Percentiles rank a stretch among this genome's conserved stretches.
Evolutionary conservation across 495 filamentous ascomycete species (phyloP).

Genomic region (Penicillium steckii): DNA sequence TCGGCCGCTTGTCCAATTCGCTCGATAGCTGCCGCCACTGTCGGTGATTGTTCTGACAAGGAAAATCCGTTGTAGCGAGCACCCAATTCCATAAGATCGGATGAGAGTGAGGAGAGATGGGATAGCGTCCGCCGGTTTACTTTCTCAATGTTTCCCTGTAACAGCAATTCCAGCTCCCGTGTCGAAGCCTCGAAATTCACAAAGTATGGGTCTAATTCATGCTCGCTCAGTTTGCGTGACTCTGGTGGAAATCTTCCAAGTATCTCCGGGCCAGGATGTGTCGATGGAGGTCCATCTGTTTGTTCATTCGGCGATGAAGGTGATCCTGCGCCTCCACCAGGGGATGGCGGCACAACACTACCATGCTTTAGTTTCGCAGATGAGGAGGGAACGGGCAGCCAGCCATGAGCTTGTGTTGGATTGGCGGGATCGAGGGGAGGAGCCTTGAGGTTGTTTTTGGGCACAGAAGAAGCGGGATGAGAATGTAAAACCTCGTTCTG

Average conservation of each 20-base stretch:
- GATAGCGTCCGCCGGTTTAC: conserved; percentile 87
- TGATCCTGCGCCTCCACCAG: conserved; percentile 39
- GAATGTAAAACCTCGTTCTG: conserved; percentile 91
- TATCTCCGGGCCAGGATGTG: conserved; percentile 60
- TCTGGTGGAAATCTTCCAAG: conserved; percentile 83
- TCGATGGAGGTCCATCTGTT: conserved; percentile 40
- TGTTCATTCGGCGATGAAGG: conserved; percentile 55
- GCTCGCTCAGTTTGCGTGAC: conserved; percentile 71
- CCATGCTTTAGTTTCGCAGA: conserved; percentile 79
- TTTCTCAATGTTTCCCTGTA: conserved; percentile 92
- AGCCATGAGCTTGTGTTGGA: conserved; percentile 83
- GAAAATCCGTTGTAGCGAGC: conserved; percentile 97
- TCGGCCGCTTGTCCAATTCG: conserved; percentile 92
- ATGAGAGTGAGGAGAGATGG: conserved; percentile 76
- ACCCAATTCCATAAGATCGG: conserved; percentile 88
- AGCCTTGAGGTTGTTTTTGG: conserved; percentile 89
- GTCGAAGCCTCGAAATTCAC: conserved; percentile 85
- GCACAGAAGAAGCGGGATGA: conserved; percentile 84
- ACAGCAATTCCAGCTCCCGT: conserved; percentile 78
- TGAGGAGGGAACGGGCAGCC: conserved; percentile 77
- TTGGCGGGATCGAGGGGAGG: conserved; percentile 91
- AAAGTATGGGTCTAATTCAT: conserved; percentile 94
- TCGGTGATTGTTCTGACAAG: conserved; percentile 81
- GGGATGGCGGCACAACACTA: conserved; percentile 17
- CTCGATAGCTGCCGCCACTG: conserved; percentile 91